A percentile compares a stretch with the other conserved stretches of the same genome.
Conservation (phyloP, 192 early-diverging fungal genomes). For the Entomortierella beljakovae region DNA sequence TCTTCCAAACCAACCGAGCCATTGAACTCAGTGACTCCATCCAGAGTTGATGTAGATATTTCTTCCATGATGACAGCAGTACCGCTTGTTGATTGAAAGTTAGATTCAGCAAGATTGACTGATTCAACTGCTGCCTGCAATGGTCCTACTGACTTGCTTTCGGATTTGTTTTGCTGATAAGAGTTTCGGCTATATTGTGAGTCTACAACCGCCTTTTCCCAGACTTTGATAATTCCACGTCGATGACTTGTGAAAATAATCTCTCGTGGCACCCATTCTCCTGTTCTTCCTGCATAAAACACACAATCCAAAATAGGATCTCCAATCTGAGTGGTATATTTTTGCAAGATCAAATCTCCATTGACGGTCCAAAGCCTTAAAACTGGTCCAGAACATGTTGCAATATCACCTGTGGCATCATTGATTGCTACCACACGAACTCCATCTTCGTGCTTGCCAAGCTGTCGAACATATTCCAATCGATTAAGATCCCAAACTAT, state of each 20-base stretch:
- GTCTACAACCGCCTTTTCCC: slow-evolving; percentile 34
- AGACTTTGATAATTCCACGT: slow-evolving; percentile 65
- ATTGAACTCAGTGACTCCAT: neutral
- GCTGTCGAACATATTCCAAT: slow-evolving; percentile 68
- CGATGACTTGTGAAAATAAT: slow-evolving; percentile 69
- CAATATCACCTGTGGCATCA: slow-evolving; percentile 75
- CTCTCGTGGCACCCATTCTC: slow-evolving; percentile 62
- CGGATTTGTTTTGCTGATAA: neutral
- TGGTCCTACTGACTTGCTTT: slow-evolving; percentile 9
- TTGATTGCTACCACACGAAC: slow-evolving; percentile 65
- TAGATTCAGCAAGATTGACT: neutral
- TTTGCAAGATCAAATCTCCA: slow-evolving; percentile 69
- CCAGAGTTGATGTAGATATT: neutral
- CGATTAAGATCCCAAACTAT: slow-evolving; percentile 77
- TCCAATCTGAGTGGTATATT: slow-evolving; percentile 57
- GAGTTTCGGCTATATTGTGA: slow-evolving; percentile 18
- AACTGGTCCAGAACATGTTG: slow-evolving; percentile 66
- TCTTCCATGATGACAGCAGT: neutral
- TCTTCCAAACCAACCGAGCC: slow-evolving; percentile 4
- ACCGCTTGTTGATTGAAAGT: slow-evolving; percentile 1
- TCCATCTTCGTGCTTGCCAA: slow-evolving; percentile 63
- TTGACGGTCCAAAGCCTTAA: slow-evolving; percentile 73
- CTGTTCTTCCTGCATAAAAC: slow-evolving; percentile 62
- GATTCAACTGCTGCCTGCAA: slow-evolving; percentile 26
- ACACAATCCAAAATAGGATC: slow-evolving; percentile 66